Base-by-base conservation (phyloP, 2,329 filamentous ascomycete species). In the Xylaria sp. region DNA sequence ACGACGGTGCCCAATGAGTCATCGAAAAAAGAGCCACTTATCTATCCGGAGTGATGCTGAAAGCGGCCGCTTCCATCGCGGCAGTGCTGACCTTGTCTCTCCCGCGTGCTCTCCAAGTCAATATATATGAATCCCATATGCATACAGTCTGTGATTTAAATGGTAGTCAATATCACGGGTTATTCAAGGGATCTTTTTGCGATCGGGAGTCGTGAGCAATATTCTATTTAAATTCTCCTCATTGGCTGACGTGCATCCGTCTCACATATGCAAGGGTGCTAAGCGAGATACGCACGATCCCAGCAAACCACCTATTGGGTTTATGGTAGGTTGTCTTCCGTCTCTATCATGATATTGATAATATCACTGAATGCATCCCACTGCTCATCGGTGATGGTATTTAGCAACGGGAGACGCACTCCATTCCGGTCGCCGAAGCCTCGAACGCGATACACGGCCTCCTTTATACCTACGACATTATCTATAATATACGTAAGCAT, bases 401-500 rank as follows among this genome's bases (percentile, higher is more conserved):
- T 66, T 20, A 69, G 61, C 38, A 69, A 36, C 22, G 69, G 69
- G 15, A 63, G 64, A 31, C 67, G 67, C 13, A 71, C 67, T 20
- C 66, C 61, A 20, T 65, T 67, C 29, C 57, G 61, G 47, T 67
- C 62, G 38, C 69, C 69, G 6, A 69, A 69, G 17, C 64, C 64
- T 63, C 67, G 64, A 36, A 71, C 65, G 39, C 69, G 67, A 50
- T 65, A 11, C 17, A 69, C 45, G 13, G 69, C 69, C 49, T 69
- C 69, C 42, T 67, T 67, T 29, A 71, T 71, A 36, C 66, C 63
- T 51, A 71, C 47, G 42, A 71, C 59, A 55, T 68, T 66, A 31
- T 69, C 64, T 69, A 45, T 39, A 36, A 55, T 10, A 50, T 42
- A 50, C 33, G 65, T 69, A 42, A 69, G 67, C 31, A 45, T 50